Evolutionary conservation across 768 basidiomycete genomes (phyloP), one percentile per base, ranked within the genome.

Genomic region (Boletus pseudo-olivaceus): DNA sequence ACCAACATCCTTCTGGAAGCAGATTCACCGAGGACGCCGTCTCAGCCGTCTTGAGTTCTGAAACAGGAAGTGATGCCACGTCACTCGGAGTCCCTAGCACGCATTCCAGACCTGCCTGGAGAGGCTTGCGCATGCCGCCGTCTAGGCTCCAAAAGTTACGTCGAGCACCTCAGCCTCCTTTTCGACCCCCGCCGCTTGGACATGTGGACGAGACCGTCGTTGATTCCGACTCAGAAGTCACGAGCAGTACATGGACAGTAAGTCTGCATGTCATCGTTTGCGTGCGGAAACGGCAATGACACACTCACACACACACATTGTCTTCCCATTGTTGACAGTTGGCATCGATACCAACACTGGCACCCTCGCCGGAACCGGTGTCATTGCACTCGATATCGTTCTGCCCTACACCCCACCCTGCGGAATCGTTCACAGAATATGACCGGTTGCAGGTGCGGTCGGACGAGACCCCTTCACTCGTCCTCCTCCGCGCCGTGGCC

Each of bases 341-440:
- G 7, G 45, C 51, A 19, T 51, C 55, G 0, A 8, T 39, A 23
- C 39, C 57, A 3, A 19, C 39, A 17, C 53, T 29, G 0, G 32
- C 29, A 17, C n/a, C 11, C 11, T 20, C 49, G 11, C 41, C 27
- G 1, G 8, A 19, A 5, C 38, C 49, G 26, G 34, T 23, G 7
- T 37, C 58, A 19, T 30, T 37, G 32, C 48, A 39, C 12, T 41
- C 56, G 5, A 50, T 67, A 37, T 66, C 70, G 12, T 70, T 70
- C 32, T 56, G 52, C 32, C 70, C 67, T 7, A 40, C 55, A 0
- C 15, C 55, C 10, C 66, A 59, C 23, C 42, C 58, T 10, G 56
- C 67, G 5, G 68, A 70, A 33, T 71, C 68, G 35, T 70, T 70
- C 19, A 62, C 59, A 7, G 68, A 70, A 35, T 60, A 70, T n/a